phyloP scores from a whole-genome alignment of 1,139 yeast species.

The Diutina rugosa region DNA sequence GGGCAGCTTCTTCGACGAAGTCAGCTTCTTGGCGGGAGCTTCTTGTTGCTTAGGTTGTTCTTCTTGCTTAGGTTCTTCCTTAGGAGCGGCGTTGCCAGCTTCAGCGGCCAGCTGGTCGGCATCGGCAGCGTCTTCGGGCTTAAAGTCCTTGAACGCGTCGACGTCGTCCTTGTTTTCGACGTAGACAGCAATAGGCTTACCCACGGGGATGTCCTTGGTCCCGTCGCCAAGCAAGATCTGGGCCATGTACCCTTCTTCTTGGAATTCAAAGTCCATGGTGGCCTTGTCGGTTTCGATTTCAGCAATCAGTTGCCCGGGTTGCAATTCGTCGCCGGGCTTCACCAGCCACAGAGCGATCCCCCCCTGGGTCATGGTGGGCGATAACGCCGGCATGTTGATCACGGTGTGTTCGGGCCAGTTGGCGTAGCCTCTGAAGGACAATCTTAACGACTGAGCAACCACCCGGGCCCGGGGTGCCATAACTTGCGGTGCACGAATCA shows the following conservation, averaged over 20 bases:
- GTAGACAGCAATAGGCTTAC: conserved; percentile 92
- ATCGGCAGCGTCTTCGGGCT: conserved; percentile 71
- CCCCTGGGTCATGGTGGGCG: conserved; percentile 98
- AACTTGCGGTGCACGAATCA: not conserved
- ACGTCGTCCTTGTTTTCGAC: conserved; percentile 84
- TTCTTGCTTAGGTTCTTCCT: conserved; percentile 9
- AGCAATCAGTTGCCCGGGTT: conserved; percentile 89
- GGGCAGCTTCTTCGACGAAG: conserved; percentile 11
- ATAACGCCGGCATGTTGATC: conserved; percentile 83
- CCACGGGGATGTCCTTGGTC: conserved; percentile 81
- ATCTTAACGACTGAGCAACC: not conserved
- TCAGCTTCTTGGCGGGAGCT: conserved; percentile 9
- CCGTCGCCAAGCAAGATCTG: conserved; percentile 82
- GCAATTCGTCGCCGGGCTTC: conserved; percentile 72
- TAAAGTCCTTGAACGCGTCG: conserved; percentile 75
- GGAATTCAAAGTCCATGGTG: conserved; percentile 97
- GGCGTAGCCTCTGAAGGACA: conserved; percentile 1
- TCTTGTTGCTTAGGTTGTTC: conserved; percentile 8
- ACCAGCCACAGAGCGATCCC: conserved; percentile 82
- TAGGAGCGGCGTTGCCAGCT: conserved; percentile 11
- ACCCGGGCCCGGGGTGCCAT: not conserved
- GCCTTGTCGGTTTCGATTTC: conserved; percentile 99
- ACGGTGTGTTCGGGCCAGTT: conserved; percentile 34
- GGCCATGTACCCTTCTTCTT: conserved; percentile 94
- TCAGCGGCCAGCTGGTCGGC: conserved; percentile 8